Base-by-base conservation (phyloP, 225 moss, liverwort and hornwort species). In the Straminergon stramineum region DNA sequence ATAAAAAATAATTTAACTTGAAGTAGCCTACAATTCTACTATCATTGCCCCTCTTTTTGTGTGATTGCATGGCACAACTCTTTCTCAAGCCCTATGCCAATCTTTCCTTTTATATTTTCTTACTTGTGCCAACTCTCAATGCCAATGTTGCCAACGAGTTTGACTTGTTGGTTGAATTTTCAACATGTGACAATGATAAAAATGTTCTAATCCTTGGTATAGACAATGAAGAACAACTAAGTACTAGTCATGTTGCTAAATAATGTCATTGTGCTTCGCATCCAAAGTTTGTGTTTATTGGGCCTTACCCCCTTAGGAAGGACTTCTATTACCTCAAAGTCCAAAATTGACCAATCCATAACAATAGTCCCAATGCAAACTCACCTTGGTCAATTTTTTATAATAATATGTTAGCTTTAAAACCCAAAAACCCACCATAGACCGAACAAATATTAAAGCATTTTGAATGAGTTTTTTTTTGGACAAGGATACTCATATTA, bases 401-500 rank as follows among this genome's bases (percentile, higher is more conserved):
- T 5, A 48, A 28, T 28, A 6, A 28, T 10, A 74, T 28, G 10
- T 17, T 28, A 28, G 17, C 17, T 28, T 45, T 45, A 48, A 43
- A 30, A 26, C 15, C 8, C 3, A 15, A 27, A 39, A 26, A 71
- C 2, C n/a, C n/a, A 5, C 6, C 9, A 41, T 9, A 41, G 3
- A 15, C 41, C 15, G 15, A 71, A 41, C 5, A n/a, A 39, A 70
- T 39, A 39, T 70, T 70, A 14, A 70, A 70, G 23, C 14, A 39
- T n/a, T 70, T 70, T 1, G 0, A 39, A 39, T 70, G 13, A 39
- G 11, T 1, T 7, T 69, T 7, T 69, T n/a, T n/a, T 71, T 8
- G 4, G 8, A 34, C 3, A 39, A 2, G 26, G 26, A 8, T 1
- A 15, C 6, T 31, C 11, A 0, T 11, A 48, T 31, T 18, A 30